These are phyloP conservation scores for Theileria sp. DNA, from an alignment of 169 alveolate genomes.

Conservation along the genomic window DNA sequence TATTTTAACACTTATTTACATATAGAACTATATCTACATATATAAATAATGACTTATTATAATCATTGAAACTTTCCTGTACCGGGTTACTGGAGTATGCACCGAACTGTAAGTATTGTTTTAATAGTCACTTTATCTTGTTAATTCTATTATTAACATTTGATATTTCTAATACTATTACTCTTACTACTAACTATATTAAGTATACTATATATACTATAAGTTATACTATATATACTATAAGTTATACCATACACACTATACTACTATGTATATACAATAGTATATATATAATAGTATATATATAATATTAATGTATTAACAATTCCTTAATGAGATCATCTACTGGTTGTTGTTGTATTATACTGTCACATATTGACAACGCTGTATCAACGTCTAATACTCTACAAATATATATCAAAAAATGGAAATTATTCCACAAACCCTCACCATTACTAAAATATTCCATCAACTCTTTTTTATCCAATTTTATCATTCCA, in stretches of 20 bases:
- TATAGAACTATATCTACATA: no score
- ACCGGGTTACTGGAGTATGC: no score
- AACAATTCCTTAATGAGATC: conserved; percentile 41
- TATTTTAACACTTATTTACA: no score
- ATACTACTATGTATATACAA: conserved; percentile 8
- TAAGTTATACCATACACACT: background rate
- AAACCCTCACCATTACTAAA: conserved; percentile 16
- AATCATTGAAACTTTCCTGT: no score
- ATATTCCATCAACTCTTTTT: conserved; percentile 3
- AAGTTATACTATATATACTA: no score
- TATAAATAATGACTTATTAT: no score
- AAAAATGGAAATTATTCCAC: conserved; percentile 80
- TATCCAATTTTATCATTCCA: conserved; percentile 26
- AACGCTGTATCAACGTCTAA: conserved; percentile 89
- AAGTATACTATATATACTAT: no score
- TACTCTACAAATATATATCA: conserved; percentile 84
- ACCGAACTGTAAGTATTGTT: no score
- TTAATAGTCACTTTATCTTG: no score
- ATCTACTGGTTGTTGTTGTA: conserved; percentile 68
- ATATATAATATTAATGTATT: background rate
- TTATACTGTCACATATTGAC: conserved; percentile 75
- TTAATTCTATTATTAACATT: no score
- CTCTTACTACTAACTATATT: no score
- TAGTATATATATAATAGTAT: background rate
- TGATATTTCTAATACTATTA: no score